Evolutionary conservation across 768 basidiomycete species (phyloP), one percentile per base, ranked within the genome.

Genomic region (Astraeus odoratus): DNA sequence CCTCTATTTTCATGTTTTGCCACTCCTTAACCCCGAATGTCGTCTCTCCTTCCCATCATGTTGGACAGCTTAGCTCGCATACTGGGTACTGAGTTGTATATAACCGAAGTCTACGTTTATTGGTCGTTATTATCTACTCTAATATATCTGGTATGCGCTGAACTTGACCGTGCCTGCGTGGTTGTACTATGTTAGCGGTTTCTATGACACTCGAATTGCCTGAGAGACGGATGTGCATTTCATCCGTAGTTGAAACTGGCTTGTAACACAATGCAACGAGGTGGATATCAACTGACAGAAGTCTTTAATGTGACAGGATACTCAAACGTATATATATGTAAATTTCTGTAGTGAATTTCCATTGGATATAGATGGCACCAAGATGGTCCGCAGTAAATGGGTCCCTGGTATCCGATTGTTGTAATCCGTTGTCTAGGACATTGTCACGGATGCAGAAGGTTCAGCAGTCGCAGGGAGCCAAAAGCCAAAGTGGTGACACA

Each of bases 401-500:
- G 5, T 10, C 35, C 4, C 19, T 37, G 37, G 37, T 39, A 39
- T 39, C 37, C 18, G 12, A 37, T 13, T 22, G 8, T 20, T 24
- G 23, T 24, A 24, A n/a, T 23, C 6, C 3, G 15, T 24, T 39
- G 9, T 13, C 15, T 24, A 22, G 20, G 23, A 18, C 18, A n/a
- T 8, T 19, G 18, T 49, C 33, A 64, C 23, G 64, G 51, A 48
- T 86, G 86, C 8, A 84, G 51, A 15, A 58, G 55, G 54, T 91
- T 90, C 42, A 90, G 61, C 2, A 61, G 46, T 57, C 71, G 68
- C 57, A 90, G 83, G 5, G 76, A 76, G 9, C 67, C 31, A 29
- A 77, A 67, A 2, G 81, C 81, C 19, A 85, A 61, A 1, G 65
- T 42, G 1, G 74, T 70, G 1, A 76, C 71, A 5, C 63, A 70